Evolutionary conservation across 345 rosid species (phyloP).

Genomic region (Xanthoceras sorbifolium): DNA sequence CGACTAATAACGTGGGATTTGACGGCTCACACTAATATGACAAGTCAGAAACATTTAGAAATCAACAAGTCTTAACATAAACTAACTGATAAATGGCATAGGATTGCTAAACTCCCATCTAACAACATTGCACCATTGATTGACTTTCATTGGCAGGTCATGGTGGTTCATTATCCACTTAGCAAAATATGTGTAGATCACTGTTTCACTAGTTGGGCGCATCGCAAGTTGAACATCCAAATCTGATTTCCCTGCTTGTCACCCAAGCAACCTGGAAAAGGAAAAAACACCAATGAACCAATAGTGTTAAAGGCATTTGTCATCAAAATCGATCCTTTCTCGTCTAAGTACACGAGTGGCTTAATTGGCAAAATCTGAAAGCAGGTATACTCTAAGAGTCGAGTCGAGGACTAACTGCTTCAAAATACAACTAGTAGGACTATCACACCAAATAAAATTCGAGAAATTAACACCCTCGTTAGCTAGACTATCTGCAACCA

Average conservation of each 20-base stretch:
- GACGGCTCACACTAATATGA: no score
- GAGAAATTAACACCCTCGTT: no score
- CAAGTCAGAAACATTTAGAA: no score
- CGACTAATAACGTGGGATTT: no score
- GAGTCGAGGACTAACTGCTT: no score
- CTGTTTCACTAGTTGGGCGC: conserved; percentile 98
- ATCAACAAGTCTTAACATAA: neutral
- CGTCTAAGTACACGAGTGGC: neutral
- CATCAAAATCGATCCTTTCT: neutral
- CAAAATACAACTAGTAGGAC: no score
- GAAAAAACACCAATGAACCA: conserved; percentile 13
- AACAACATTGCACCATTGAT: conserved; percentile 99
- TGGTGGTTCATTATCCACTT: conserved; percentile 98
- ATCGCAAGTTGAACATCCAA: conserved; percentile 90
- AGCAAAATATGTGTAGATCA: conserved; percentile 91
- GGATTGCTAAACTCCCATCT: conserved; percentile 99
- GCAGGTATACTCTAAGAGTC: no score
- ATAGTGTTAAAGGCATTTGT: neutral
- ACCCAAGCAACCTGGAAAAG: conserved; percentile 92
- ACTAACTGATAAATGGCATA: conserved; percentile 91
- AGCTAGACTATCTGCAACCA: no score
- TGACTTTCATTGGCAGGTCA: conserved; percentile 87
- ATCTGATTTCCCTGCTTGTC: conserved; percentile 83
- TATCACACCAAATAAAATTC: no score
- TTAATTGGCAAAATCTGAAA: no score